These are phyloP conservation scores for Echria macrotheca DNA, from an alignment of 495 filamentous ascomycete genomes.

Conservation along the genomic window DNA sequence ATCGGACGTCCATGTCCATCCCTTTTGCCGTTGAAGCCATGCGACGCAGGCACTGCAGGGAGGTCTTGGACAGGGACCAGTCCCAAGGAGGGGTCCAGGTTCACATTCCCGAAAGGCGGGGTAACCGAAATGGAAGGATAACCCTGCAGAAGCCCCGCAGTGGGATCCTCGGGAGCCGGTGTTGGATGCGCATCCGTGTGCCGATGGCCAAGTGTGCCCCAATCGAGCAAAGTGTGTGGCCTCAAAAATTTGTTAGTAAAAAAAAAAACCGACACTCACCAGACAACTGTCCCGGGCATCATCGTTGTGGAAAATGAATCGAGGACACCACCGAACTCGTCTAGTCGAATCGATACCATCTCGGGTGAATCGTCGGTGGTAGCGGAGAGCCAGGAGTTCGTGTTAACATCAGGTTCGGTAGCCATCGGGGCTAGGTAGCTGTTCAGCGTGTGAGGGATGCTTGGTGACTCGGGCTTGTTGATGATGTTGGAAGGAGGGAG, in stretches of 20 bases:
- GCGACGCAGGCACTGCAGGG: not conserved
- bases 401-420: too few relatives aligned
- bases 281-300: too few relatives aligned
- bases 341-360: too few relatives aligned
- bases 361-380: too few relatives aligned
- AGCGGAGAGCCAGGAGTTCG: too few relatives aligned
- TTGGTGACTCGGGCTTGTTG: too few relatives aligned
- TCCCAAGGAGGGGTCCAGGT: not conserved
- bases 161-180: not conserved
- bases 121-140: not conserved
- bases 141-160: not conserved
- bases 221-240: not conserved
- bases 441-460: too few relatives aligned
- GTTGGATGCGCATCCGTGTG: not conserved
- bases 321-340: too few relatives aligned
- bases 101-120: not conserved
- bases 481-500: too few relatives aligned
- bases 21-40: not conserved
- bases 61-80: not conserved
- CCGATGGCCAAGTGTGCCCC: not conserved
- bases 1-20: too few relatives aligned
- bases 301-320: too few relatives aligned
- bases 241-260: slow-evolving; percentile 6
- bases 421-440: too few relatives aligned
- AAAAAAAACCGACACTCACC: slow-evolving; percentile 1